Conservation (phyloP, 345 rosid genomes). For the Combretum micranthum region DNA sequence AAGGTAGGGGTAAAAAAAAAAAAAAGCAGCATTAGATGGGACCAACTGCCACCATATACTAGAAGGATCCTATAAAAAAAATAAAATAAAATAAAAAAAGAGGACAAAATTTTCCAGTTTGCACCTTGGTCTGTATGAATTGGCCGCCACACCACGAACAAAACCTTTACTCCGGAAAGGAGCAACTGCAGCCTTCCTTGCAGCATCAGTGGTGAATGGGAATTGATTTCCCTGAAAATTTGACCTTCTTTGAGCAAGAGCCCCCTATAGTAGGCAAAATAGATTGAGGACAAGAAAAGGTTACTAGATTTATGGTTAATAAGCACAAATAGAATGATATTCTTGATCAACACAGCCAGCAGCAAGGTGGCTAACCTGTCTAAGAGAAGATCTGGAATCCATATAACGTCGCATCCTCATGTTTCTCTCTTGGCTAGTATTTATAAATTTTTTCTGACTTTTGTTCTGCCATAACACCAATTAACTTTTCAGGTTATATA, state of each 20-base stretch:
- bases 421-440: slow-evolving; percentile 36
- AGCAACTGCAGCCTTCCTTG: slow-evolving; percentile 52
- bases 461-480: slow-evolving; percentile 42
- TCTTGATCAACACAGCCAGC: neutral
- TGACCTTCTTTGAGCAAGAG: slow-evolving; percentile 70
- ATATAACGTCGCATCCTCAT: slow-evolving; percentile 49
- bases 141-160: slow-evolving; percentile 32
- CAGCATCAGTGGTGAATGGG: slow-evolving; percentile 47
- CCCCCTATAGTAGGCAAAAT: slow-evolving; percentile 36
- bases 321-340: neutral
- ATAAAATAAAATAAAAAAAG: too few species aligned
- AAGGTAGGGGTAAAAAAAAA: neutral
- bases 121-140: slow-evolving; percentile 66
- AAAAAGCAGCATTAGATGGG: neutral
- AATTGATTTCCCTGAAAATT: slow-evolving; percentile 63
- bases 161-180: slow-evolving; percentile 44
- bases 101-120: neutral
- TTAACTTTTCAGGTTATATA: neutral
- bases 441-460: slow-evolving; percentile 30
- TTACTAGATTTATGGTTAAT: neutral
- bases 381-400: slow-evolving; percentile 63
- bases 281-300: slow-evolving; percentile 4
- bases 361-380: slow-evolving; percentile 46
- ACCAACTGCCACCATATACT: neutral
- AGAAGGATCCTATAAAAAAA: neutral